Conservation (phyloP, 345 rosid species). For the Nasturtium officinale region DNA sequence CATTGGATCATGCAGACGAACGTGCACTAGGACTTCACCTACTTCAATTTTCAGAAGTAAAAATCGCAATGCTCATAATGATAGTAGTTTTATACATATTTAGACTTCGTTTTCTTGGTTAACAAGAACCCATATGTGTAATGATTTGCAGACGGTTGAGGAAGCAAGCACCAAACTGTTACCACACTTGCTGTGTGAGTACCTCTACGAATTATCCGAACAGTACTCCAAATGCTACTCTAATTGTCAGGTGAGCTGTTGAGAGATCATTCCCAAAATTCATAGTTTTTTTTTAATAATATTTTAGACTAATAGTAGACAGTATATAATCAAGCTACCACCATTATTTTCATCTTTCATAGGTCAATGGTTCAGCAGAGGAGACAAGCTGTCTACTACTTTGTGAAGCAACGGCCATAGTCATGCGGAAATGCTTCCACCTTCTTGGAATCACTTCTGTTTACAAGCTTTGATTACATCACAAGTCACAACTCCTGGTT, state of each 20-base stretch:
- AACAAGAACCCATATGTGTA: background rate
- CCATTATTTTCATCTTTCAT: conserved; percentile 5
- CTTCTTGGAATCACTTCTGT: conserved; percentile 76
- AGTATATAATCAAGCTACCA: background rate
- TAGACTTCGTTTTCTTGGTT: background rate
- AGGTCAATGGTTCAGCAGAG: conserved; percentile 78
- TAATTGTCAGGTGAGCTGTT: conserved; percentile 61
- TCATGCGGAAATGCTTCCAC: conserved; percentile 76
- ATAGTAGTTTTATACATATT: background rate
- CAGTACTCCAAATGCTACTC: conserved; percentile 70
- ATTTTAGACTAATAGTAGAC: background rate
- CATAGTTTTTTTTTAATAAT: background rate
- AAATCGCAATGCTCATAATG: background rate
- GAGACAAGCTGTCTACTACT: conserved; percentile 73
- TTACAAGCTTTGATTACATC: conserved; percentile 59
- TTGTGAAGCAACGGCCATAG: conserved; percentile 78
- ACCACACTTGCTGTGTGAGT: conserved; percentile 72
- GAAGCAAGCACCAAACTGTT: conserved; percentile 68
- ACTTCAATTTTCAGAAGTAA: conserved; percentile 73
- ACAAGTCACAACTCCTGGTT: too few species aligned
- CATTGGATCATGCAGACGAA: conserved; percentile 63
- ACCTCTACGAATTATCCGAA: conserved; percentile 70
- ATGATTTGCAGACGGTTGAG: conserved; percentile 57
- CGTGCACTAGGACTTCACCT: conserved; percentile 71
- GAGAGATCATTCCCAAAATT: background rate